Evolutionary conservation across 345 rosid species (phyloP).

Genomic region (Salix purpurea): DNA sequence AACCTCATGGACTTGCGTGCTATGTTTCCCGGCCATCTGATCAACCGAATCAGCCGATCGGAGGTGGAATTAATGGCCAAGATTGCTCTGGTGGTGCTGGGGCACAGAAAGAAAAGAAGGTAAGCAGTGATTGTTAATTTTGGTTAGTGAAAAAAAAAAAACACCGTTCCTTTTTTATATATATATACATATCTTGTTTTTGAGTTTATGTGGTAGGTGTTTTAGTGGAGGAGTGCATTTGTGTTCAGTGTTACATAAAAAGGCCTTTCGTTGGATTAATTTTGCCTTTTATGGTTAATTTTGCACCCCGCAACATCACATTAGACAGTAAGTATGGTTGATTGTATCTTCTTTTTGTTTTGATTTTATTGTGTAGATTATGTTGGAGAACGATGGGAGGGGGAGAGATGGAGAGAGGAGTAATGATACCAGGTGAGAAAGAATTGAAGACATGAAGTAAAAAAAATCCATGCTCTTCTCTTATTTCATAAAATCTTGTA

Average conservation of each 20-base stretch:
- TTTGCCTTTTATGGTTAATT: constrained; percentile 12
- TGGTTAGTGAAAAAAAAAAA: neutral
- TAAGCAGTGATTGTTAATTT: neutral
- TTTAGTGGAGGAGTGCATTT: constrained; percentile 29
- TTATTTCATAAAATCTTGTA: constrained; percentile 38
- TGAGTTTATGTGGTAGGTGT: neutral
- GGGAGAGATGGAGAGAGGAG: constrained; percentile 10
- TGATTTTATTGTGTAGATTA: constrained; percentile 21
- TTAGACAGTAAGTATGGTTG: neutral
- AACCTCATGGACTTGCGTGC: neutral
- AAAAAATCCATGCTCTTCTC: constrained; percentile 21
- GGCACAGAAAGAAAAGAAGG: constrained; percentile 9
- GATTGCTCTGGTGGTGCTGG: constrained; percentile 7
- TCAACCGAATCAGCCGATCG: constrained; percentile 44
- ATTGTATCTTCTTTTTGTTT: constrained; percentile 1
- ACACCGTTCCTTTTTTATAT: neutral
- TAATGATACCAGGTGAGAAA: constrained; percentile 61
- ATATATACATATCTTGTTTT: neutral
- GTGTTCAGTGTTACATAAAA: constrained; percentile 17
- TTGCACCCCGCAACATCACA: constrained; percentile 28
- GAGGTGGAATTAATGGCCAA: constrained; percentile 10
- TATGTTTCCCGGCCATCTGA: constrained; percentile 29
- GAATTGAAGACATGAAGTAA: constrained; percentile 12
- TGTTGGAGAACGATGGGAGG: constrained; percentile 14
- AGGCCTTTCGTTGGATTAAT: neutral